Percentiles rank a stretch among this genome's conserved stretches.
Evolutionary conservation across 2,329 filamentous ascomycete species (phyloP).

Genomic region (Ophiognomonia clavigignenti-juglandacearum): DNA sequence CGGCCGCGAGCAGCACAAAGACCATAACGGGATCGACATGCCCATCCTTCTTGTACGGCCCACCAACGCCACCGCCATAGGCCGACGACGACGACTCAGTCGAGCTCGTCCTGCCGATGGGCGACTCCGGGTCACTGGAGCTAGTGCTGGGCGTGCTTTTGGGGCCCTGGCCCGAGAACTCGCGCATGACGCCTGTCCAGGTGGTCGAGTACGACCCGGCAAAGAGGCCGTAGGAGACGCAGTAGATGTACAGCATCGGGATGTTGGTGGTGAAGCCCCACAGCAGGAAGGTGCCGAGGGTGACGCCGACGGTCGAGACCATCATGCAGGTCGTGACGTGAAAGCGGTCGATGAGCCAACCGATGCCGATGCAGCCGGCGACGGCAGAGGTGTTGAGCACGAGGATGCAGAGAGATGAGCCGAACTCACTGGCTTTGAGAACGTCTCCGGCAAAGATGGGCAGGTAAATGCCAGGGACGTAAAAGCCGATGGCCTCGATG

Average conservation of each 20-base stretch:
- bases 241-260: constrained; percentile 53
- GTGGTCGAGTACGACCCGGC: constrained; percentile 59
- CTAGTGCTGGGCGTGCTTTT: constrained; percentile 6
- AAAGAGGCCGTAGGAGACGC: constrained; percentile 60
- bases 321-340: constrained; percentile 50
- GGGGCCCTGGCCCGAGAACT: constrained; percentile 26
- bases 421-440: constrained; percentile 42
- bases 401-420: constrained; percentile 51
- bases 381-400: constrained; percentile 57
- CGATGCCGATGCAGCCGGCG: constrained; percentile 54
- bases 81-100: not conserved
- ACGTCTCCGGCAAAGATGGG: constrained; percentile 48
- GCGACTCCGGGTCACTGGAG: constrained; percentile 17
- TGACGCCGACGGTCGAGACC: constrained; percentile 52
- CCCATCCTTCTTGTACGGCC: constrained; percentile 9
- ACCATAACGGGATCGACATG: constrained; percentile 47
- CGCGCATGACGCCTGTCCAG: constrained; percentile 54
- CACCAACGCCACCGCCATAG: no score
- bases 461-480: constrained; percentile 59
- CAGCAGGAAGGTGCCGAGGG: constrained; percentile 51
- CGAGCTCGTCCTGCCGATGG: constrained; percentile 1
- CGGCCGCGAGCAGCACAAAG: constrained; percentile 52
- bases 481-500: constrained; percentile 56
- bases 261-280: constrained; percentile 56
- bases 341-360: constrained; percentile 49